Evolutionary conservation across 108 stramenopile genomes (phyloP).

Genomic region (Skeletonema marinoi): DNA sequence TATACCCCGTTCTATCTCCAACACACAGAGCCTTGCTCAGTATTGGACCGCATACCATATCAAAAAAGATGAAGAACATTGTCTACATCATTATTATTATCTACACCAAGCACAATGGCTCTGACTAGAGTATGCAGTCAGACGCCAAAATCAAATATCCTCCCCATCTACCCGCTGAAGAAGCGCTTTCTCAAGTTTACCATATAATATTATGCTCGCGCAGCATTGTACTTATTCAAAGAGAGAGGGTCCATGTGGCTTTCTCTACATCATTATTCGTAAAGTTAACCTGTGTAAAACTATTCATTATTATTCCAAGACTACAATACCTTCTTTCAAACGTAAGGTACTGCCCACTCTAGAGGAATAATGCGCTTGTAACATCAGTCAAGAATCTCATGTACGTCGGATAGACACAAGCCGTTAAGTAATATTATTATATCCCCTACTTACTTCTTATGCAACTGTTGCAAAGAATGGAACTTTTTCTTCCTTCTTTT

Average conservation of each 20-base stretch:
- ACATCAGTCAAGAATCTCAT: no score
- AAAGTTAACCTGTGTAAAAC: not conserved
- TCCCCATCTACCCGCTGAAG: not conserved
- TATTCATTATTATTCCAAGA: no score
- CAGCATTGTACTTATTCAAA: not conserved
- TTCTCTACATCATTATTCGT: not conserved
- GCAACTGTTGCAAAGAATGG: constrained; percentile 43
- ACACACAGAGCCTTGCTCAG: not conserved
- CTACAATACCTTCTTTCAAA: no score
- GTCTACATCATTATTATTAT: not conserved
- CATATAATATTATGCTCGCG: not conserved
- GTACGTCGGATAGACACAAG: no score
- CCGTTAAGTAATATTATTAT: not conserved
- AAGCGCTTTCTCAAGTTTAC: not conserved
- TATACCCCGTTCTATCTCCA: not conserved
- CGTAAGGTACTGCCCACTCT: no score
- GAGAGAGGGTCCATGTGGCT: not conserved
- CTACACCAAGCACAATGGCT: not conserved
- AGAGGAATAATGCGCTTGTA: no score
- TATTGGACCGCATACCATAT: not conserved
- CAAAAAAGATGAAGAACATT: not conserved
- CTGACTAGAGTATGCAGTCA: not conserved
- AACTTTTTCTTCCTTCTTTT: constrained; percentile 3
- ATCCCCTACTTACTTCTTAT: not conserved
- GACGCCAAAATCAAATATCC: not conserved